Evolutionary conservation across 768 basidiomycete species (phyloP), one percentile per base, ranked within the genome.

Genomic region (Phlebiopsis gigantea): DNA sequence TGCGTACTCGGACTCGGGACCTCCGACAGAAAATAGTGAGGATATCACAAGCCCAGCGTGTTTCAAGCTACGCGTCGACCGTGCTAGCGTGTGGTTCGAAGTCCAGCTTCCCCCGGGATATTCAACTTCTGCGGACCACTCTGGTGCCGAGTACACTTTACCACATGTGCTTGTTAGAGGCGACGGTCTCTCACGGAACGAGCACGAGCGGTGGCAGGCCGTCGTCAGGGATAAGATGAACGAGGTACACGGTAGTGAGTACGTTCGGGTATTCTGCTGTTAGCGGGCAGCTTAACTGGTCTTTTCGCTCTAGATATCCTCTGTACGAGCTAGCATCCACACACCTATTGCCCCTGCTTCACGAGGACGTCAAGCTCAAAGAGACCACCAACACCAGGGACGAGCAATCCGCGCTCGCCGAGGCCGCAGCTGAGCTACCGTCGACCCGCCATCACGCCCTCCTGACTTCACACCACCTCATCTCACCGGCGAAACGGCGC

Each of bases 401-500:
- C 31, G 17, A 2, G 34, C 12, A 39, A 39, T 10, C 34, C 17
- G 34, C 12, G 28, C 28, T 46, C 25, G 6, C 47, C 53, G 42
- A 28, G 4, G 6, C 8, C n/a, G n/a, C 17, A 41, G 4, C n/a
- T 39, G 43, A 46, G 12, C 3, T 4, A 12, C 4, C 2, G 28
- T 26, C 2, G 47, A 48, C 15, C 12, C 47, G 47, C n/a, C 30
- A 30, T 21, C 47, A 48, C 21, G 47, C 47, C 28, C 76, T 90
- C 1, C 75, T 90, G 51, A 85, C 83, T 1, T 90, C 89, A 0
- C 88, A 91, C 69, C 86, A 87, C 66, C 79, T 87, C 54, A 70
- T 82, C 41, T 84, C 89, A 51, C 75, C 82, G 22, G 74, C 78
- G 63, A 87, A 88, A 70, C 76, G 87, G 53, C 76, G 81, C 31